phyloP scores from a whole-genome alignment of 148 eudicot species.

The Chenopodium berlandieri region DNA sequence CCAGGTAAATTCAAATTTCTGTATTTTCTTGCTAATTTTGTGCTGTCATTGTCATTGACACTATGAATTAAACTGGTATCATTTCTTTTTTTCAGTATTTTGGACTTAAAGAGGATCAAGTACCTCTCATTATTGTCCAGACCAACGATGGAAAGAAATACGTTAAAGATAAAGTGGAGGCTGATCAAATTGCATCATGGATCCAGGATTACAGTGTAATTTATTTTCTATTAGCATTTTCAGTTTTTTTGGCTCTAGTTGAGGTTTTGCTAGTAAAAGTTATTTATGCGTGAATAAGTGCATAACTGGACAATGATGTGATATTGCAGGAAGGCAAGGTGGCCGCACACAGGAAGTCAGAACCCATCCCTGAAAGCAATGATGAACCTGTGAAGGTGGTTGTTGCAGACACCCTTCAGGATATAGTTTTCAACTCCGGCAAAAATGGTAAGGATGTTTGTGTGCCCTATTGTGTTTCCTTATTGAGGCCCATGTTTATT shows the following conservation, averaged over 20 bases:
- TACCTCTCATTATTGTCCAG: constrained; percentile 74
- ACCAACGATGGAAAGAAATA: constrained; percentile 77
- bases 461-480: background rate
- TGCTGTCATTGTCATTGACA: background rate
- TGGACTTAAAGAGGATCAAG: constrained; percentile 78
- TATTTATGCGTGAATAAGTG: background rate
- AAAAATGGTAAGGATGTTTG: constrained; percentile 34
- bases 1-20: constrained; percentile 50
- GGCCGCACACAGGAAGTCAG: constrained; percentile 35
- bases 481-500: background rate
- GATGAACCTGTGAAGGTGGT: constrained; percentile 50
- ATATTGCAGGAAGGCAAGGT: constrained; percentile 42
- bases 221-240: background rate
- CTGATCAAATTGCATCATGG: constrained; percentile 74
- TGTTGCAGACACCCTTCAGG: constrained; percentile 38
- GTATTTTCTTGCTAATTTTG: background rate
- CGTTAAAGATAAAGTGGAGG: constrained; percentile 65
- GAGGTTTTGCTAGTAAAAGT: background rate
- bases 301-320: background rate
- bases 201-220: constrained; percentile 77
- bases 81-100: constrained; percentile 54
- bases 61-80: background rate
- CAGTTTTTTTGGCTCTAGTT: background rate
- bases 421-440: constrained; percentile 40
- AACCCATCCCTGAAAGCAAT: constrained; percentile 44